Percentiles rank a stretch among this genome's conserved stretches.
phyloP scores from a whole-genome alignment of 192 early-diverging fungal genomes.

The Coemansia reversa region DNA sequence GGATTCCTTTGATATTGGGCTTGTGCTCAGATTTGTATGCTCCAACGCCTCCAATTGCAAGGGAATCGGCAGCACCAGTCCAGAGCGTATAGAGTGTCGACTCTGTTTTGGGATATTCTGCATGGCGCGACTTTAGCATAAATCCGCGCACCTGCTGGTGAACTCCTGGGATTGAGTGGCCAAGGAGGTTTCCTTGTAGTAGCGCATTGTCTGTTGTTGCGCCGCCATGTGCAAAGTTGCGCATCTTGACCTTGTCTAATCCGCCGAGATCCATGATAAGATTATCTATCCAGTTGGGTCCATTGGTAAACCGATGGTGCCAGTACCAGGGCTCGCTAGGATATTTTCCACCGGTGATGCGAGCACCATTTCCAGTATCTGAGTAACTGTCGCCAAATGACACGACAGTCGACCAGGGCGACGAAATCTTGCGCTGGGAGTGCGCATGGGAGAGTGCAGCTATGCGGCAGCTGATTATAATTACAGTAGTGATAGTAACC shows the following conservation, averaged over 20 bases:
- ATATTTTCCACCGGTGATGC: slow-evolving; percentile 50
- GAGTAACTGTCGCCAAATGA: slow-evolving; percentile 52
- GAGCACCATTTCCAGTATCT: slow-evolving; percentile 51
- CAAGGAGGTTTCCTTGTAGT: slow-evolving; percentile 30
- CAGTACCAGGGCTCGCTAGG: slow-evolving; percentile 50
- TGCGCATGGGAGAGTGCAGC: slow-evolving; percentile 19
- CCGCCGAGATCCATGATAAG: slow-evolving; percentile 51
- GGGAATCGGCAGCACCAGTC: slow-evolving; percentile 49
- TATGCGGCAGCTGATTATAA: slow-evolving; percentile 45
- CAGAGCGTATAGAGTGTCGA: slow-evolving; percentile 50
- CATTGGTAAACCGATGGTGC: slow-evolving; percentile 54
- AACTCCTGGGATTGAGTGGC: slow-evolving; percentile 35
- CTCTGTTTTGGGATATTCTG: slow-evolving; percentile 31
- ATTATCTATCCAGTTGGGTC: slow-evolving; percentile 55
- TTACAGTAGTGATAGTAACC: slow-evolving; percentile 37
- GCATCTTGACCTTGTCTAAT: slow-evolving; percentile 46
- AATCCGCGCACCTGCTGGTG: slow-evolving; percentile 53
- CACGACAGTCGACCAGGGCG: slow-evolving; percentile 49
- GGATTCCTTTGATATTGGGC: slow-evolving; percentile 15
- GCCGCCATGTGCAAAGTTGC: slow-evolving; percentile 54
- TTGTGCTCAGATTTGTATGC: slow-evolving; percentile 15
- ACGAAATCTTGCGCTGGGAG: slow-evolving; percentile 28
- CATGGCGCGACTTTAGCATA: slow-evolving; percentile 43
- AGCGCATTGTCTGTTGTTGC: slow-evolving; percentile 43
- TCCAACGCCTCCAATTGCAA: slow-evolving; percentile 28